These are phyloP conservation scores for Aspergillus kassunensis DNA, from an alignment of 495 filamentous ascomycete species.

Conservation along the genomic window DNA sequence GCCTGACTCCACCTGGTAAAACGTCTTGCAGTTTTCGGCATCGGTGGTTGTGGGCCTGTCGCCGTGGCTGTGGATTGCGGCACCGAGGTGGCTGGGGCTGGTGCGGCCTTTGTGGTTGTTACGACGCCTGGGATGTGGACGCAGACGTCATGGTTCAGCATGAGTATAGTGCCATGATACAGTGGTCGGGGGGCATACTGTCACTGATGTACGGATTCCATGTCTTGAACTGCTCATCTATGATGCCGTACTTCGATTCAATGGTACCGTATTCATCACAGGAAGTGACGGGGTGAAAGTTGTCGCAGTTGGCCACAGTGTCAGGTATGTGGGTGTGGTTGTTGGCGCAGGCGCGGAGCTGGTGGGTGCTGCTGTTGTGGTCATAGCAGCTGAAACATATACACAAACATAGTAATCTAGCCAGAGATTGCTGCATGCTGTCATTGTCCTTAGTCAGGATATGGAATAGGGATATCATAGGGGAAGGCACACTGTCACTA, in stretches of 20 bases:
- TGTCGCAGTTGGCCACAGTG: conserved; percentile 15
- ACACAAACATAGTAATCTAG: not conserved
- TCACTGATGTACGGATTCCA: too few relatives aligned
- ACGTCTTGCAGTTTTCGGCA: too few relatives aligned
- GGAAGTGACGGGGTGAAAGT: too few relatives aligned
- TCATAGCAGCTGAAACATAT: conserved; percentile 13
- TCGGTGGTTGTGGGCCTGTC: too few relatives aligned
- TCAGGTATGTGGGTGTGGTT: not conserved
- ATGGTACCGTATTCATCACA: not conserved
- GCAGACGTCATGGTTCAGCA: too few relatives aligned
- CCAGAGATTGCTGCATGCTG: not conserved
- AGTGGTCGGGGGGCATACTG: too few relatives aligned
- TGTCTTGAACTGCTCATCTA: not conserved
- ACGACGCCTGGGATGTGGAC: too few relatives aligned
- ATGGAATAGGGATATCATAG: not conserved
- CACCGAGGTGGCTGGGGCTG: too few relatives aligned
- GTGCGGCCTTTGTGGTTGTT: too few relatives aligned
- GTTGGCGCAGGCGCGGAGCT: not conserved
- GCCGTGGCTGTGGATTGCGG: too few relatives aligned
- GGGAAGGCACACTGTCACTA: not conserved
- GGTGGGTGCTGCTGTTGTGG: not conserved
- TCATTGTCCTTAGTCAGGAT: not conserved
- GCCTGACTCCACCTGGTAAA: too few relatives aligned
- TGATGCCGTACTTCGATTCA: not conserved
- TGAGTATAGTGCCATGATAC: too few relatives aligned